Evolutionary conservation across 306 rosid genomes (phyloP).

Genomic region (Glycyrrhiza uralensis): DNA sequence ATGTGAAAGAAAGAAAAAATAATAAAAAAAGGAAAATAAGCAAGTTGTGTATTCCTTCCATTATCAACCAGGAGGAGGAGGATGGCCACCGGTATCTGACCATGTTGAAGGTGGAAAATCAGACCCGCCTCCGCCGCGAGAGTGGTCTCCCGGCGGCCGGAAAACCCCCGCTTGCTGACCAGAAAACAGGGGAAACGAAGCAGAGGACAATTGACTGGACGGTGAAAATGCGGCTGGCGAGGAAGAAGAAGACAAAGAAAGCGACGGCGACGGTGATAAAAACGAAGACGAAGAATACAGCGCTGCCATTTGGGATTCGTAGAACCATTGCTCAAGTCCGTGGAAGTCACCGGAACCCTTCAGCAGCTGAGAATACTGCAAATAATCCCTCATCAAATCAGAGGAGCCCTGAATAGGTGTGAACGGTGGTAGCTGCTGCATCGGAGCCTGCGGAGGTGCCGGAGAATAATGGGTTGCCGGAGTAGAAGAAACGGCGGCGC

Average conservation of each 20-base stretch:
- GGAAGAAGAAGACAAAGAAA: slow-evolving; percentile 34
- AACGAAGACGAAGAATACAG: slow-evolving; percentile 38
- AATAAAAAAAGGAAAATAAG: neutral
- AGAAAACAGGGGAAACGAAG: slow-evolving; percentile 63
- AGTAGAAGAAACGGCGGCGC: neutral
- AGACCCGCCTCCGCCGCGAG: slow-evolving; percentile 18
- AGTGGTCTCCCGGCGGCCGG: slow-evolving; percentile 39
- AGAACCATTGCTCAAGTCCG: slow-evolving; percentile 59
- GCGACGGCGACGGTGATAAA: slow-evolving; percentile 21
- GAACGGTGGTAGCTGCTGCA: neutral
- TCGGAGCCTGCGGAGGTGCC: neutral
- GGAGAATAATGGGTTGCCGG: slow-evolving; percentile 9
- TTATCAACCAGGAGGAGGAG: slow-evolving; percentile 53
- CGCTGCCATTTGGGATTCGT: slow-evolving; percentile 48
- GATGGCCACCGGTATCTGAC: slow-evolving; percentile 58
- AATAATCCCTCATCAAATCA: slow-evolving; percentile 48
- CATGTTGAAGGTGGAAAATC: slow-evolving; percentile 46
- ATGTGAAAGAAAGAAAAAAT: slow-evolving; percentile 16
- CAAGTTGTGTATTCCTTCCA: neutral
- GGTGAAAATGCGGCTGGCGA: slow-evolving; percentile 32
- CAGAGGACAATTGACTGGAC: slow-evolving; percentile 50
- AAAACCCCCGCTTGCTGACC: slow-evolving; percentile 35
- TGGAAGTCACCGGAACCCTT: slow-evolving; percentile 51
- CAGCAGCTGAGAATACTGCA: slow-evolving; percentile 70
- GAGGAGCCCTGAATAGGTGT: slow-evolving; percentile 29